phyloP scores from a whole-genome alignment of 2,329 filamentous ascomycete genomes.

The Monilinia fructicola region DNA sequence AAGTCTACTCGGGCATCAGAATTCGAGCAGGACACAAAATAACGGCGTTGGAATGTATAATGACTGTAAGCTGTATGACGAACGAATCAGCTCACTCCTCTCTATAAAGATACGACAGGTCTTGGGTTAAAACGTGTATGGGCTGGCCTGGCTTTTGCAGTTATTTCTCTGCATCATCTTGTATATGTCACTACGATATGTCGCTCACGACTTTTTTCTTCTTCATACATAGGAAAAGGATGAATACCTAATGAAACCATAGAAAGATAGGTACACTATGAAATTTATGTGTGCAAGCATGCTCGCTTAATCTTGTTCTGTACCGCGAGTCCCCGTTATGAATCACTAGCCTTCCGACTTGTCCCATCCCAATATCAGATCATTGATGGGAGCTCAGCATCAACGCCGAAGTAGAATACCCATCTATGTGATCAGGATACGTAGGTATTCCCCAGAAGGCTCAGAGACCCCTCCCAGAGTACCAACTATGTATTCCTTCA shows the following conservation, averaged over 20 bases:
- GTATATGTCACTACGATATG: constrained; percentile 17
- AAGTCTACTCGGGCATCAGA: constrained; percentile 19
- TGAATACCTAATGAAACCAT: constrained; percentile 20
- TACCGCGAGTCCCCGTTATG: not conserved
- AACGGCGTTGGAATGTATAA: constrained; percentile 24
- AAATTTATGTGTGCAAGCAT: not conserved
- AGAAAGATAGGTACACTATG: not conserved
- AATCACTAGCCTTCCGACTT: not conserved
- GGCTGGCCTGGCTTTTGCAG: constrained; percentile 12
- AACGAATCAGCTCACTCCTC: constrained; percentile 24
- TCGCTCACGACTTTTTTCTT: constrained; percentile 17
- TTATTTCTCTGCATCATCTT: constrained; percentile 18
- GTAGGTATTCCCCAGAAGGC: no score
- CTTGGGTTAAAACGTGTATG: constrained; percentile 14
- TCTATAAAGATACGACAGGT: constrained; percentile 22
- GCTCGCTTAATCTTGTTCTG: not conserved
- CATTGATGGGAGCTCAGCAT: no score
- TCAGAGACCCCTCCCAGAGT: no score
- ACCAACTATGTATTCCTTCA: no score
- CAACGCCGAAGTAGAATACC: no score
- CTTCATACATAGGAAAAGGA: constrained; percentile 9
- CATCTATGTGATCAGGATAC: no score
- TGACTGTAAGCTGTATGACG: constrained; percentile 21
- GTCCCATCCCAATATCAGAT: no score
- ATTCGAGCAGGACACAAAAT: constrained; percentile 11